Conservation (phyloP, 73 alveolate genomes). For the Tetrahymena thermophila region DNA sequence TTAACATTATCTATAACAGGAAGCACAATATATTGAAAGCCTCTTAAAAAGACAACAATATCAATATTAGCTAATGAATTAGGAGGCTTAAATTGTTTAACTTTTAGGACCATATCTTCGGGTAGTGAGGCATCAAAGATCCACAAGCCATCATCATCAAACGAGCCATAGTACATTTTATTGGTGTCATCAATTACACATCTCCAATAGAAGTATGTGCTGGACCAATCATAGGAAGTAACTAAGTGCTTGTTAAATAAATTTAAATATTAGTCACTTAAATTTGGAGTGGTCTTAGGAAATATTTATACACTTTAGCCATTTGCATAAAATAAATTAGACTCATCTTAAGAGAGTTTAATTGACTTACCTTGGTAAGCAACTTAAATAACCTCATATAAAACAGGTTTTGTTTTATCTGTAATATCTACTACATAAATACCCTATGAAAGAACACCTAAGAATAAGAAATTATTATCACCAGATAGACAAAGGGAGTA, state of each 20-base stretch:
- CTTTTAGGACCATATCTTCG: background rate
- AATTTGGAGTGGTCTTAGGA: background rate
- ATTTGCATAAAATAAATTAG: background rate
- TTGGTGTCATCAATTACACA: background rate
- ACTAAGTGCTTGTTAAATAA: background rate
- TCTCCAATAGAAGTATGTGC: background rate
- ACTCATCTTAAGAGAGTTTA: background rate
- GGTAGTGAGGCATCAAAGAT: background rate
- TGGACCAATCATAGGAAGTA: background rate
- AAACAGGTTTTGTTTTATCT: background rate
- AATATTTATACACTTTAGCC: background rate
- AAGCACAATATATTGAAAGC: background rate
- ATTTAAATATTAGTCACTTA: background rate
- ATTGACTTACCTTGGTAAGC: background rate
- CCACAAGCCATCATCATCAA: slow-evolving; percentile 1
- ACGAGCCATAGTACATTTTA: background rate
- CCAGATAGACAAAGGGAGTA: background rate
- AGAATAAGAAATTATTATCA: background rate
- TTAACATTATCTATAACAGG: background rate
- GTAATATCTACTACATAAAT: background rate
- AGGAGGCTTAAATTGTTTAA: background rate
- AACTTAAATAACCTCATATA: background rate
- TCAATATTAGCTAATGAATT: background rate
- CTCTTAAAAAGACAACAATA: background rate
- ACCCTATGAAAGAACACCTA: background rate